Percentiles rank a stretch among this genome's conserved stretches.
Evolutionary conservation across 495 filamentous ascomycete genomes (phyloP).

Genomic region (Aspergillus nidulans): DNA sequence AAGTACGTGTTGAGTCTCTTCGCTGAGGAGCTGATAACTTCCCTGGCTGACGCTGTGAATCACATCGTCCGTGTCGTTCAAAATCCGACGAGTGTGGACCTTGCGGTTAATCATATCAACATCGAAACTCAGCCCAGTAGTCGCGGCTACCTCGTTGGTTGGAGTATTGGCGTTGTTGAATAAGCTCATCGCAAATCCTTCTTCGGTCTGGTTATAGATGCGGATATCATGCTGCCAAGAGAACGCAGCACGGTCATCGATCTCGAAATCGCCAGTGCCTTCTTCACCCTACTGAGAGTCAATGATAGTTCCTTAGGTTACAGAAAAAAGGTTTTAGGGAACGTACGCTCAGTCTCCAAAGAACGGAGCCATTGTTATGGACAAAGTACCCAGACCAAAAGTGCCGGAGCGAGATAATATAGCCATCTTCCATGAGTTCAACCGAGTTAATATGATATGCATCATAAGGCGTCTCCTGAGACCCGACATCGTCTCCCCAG

Average conservation of each 20-base stretch:
- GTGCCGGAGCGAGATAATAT: slow-evolving; percentile 35
- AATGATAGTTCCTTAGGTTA: not conserved
- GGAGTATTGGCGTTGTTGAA: slow-evolving; percentile 38
- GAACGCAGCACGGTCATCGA: slow-evolving; percentile 35
- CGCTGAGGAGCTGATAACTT: slow-evolving; percentile 38
- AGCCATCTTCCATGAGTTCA: slow-evolving; percentile 31
- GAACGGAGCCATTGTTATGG: slow-evolving; percentile 31
- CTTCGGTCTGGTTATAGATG: slow-evolving; percentile 31
- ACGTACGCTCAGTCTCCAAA: slow-evolving; percentile 33
- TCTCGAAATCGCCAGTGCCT: slow-evolving; percentile 39
- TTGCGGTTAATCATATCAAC: slow-evolving; percentile 39
- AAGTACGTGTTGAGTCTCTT: slow-evolving; percentile 36
- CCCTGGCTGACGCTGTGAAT: slow-evolving; percentile 46
- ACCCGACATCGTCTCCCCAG: slow-evolving; percentile 21
- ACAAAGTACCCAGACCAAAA: slow-evolving; percentile 35
- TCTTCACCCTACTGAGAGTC: slow-evolving; percentile 28
- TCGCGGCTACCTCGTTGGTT: slow-evolving; percentile 23
- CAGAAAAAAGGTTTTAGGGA: not conserved
- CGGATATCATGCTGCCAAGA: slow-evolving; percentile 44
- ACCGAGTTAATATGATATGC: slow-evolving; percentile 41
- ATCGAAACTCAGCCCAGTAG: slow-evolving; percentile 34
- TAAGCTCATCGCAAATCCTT: slow-evolving; percentile 22
- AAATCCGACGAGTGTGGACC: slow-evolving; percentile 30
- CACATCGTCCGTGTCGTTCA: slow-evolving; percentile 29
- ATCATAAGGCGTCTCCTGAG: slow-evolving; percentile 32